Evolutionary conservation across 2,329 filamentous ascomycete genomes (phyloP), one percentile per base, ranked within the genome.

Genomic region (Leptographium procerum): DNA sequence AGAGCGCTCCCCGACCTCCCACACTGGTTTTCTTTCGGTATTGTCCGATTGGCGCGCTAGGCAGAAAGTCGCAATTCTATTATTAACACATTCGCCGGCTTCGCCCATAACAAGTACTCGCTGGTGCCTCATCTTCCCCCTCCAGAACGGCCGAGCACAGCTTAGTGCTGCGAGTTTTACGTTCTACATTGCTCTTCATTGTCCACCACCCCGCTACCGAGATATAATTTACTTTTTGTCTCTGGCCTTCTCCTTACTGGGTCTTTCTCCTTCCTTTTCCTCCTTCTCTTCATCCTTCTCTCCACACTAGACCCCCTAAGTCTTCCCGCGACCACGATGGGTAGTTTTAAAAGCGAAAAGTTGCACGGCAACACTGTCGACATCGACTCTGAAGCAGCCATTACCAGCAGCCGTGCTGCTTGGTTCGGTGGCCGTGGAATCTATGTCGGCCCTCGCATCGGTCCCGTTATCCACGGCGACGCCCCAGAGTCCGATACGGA

Each of bases 381-480:
- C 28, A 40, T 56, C 24, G 62, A 59, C 31, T 10, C 43, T 14
- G 61, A 60, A 24, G 24, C 55, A 19, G 60, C 64, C 19, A 61
- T 64, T 19, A 62, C 65, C 19, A 61, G 56, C n/a, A 67, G 67
- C 29, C 68, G 67, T 63, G 68, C 70, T 1, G 65, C 69, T 47
- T 74, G 70, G 71, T 74, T 73, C 48, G 71, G 72, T 28, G 71
- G 72, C 19, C 65, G 62, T 2, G 64, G 66, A 29, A 74, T 79
- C 51, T 66, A 64, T 47, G 69, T 82, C 54, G 80, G 80, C 1
- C 77, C 75, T 59, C 76, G 80, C 55, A 82, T 82, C 61, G 75
- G 74, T 16, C 75, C 76, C 8, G 66, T 78, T 13, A 71, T 74
- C 16, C 66, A 69, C 10, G 70, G 71, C 59, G 65, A 61, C 13